Percentiles rank a stretch among this genome's conserved stretches.
Conservation (phyloP, 495 filamentous ascomycete genomes). For the Paragyromitra xinjiangensis region DNA sequence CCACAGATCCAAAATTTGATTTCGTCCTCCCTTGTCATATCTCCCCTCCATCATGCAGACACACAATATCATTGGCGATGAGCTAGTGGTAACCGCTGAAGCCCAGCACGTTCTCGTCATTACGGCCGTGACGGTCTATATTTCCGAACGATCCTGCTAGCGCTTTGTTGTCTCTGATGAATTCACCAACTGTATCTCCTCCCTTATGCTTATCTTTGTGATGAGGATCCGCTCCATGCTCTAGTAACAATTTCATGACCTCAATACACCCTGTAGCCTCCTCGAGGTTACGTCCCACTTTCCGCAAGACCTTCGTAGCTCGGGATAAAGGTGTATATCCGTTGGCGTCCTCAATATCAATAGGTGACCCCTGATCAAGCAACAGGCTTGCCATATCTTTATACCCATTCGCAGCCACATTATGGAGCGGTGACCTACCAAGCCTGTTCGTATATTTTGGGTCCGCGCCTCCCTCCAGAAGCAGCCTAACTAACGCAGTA, state of each 20-base stretch:
- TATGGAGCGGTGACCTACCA: constrained; percentile 66
- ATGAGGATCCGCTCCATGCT: constrained; percentile 15
- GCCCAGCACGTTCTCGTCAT: constrained; percentile 14
- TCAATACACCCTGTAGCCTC: constrained; percentile 29
- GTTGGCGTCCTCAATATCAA: constrained; percentile 54
- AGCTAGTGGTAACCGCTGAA: constrained; percentile 8
- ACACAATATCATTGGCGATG: neutral
- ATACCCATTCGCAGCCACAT: constrained; percentile 67
- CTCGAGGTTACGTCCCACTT: constrained; percentile 22
- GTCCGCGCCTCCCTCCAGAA: constrained; percentile 59
- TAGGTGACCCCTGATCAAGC: constrained; percentile 55
- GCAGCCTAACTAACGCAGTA: constrained; percentile 37
- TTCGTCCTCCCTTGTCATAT: neutral
- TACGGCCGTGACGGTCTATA: constrained; percentile 7
- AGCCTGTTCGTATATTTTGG: constrained; percentile 60
- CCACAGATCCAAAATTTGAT: neutral
- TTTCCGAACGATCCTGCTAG: constrained; percentile 18
- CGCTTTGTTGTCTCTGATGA: constrained; percentile 22
- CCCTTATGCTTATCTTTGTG: constrained; percentile 7
- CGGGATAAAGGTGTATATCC: constrained; percentile 31
- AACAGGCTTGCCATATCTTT: constrained; percentile 62
- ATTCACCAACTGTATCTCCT: constrained; percentile 25
- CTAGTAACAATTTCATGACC: constrained; percentile 20
- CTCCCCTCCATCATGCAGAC: neutral
- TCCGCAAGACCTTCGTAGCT: constrained; percentile 27